phyloP scores from a whole-genome alignment of 352 stramenopile genomes.

The Globisporangium viniferum region DNA sequence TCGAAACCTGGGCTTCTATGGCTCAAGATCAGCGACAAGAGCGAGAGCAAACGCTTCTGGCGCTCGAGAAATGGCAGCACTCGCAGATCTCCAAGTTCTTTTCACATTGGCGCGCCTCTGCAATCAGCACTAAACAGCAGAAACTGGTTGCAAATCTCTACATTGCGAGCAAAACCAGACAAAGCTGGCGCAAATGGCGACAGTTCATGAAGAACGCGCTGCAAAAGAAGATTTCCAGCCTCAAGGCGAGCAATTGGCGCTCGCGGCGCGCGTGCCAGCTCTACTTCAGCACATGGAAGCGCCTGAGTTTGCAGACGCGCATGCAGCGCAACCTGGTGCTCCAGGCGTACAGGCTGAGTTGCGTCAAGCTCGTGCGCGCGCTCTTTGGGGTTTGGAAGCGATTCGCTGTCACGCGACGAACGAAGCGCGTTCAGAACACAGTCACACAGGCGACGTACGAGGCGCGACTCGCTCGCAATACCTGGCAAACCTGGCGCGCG shows the following conservation, averaged over 20 bases:
- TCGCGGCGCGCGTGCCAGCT: background rate
- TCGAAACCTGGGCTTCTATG: slow-evolving; percentile 19
- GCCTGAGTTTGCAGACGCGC: slow-evolving; percentile 11
- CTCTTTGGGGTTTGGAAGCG: slow-evolving; percentile 29
- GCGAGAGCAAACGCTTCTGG: slow-evolving; percentile 20
- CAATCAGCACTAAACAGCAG: background rate
- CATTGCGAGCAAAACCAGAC: background rate
- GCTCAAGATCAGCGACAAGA: slow-evolving; percentile 5
- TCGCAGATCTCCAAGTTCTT: slow-evolving; percentile 5
- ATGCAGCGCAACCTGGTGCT: slow-evolving; percentile 21
- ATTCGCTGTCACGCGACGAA: slow-evolving; percentile 20
- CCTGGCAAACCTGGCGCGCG: slow-evolving; percentile 25
- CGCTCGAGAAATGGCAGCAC: slow-evolving; percentile 32
- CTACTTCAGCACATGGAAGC: slow-evolving; percentile 25
- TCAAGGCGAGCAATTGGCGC: background rate
- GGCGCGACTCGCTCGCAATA: slow-evolving; percentile 9
- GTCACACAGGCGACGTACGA: slow-evolving; percentile 24
- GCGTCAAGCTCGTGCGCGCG: slow-evolving; percentile 23
- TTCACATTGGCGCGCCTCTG: background rate
- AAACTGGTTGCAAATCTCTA: background rate
- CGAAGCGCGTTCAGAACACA: slow-evolving; percentile 22
- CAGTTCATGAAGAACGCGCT: background rate
- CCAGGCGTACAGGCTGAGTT: slow-evolving; percentile 27
- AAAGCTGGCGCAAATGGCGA: slow-evolving; percentile 11
- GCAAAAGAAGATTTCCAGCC: background rate